A percentile compares a stretch with the other conserved stretches of the same genome.
Evolutionary conservation across 208 protist species (phyloP).

Genomic region (Trypanosoma theileri): DNA sequence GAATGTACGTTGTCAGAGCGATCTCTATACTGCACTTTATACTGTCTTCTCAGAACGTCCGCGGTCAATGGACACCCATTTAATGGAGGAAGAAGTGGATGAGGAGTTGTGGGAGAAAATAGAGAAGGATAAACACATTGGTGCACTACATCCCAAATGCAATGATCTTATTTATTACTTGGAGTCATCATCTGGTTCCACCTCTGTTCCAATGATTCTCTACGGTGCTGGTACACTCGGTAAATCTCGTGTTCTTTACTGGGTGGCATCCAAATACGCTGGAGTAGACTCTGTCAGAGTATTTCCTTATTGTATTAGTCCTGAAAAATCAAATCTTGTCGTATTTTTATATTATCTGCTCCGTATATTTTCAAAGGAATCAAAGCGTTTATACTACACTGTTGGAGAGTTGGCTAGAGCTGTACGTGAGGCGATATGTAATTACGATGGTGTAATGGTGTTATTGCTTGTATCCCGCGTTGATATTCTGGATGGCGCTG

Average conservation of each 20-base stretch:
- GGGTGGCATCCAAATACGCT: constrained; percentile 37
- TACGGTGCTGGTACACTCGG: constrained; percentile 59
- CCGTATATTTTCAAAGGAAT: constrained; percentile 31
- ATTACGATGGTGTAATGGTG: constrained; percentile 55
- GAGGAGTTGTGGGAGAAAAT: constrained; percentile 15
- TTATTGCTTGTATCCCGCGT: constrained; percentile 57
- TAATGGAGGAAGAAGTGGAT: neutral
- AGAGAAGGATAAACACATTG: constrained; percentile 23
- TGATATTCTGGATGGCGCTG: constrained; percentile 59
- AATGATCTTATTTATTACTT: constrained; percentile 41
- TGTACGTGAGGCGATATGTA: constrained; percentile 46
- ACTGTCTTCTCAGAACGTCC: constrained; percentile 45
- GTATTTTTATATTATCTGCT: constrained; percentile 66
- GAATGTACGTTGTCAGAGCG: constrained; percentile 68
- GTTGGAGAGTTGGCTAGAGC: constrained; percentile 38
- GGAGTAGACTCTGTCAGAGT: constrained; percentile 25
- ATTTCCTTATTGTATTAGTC: constrained; percentile 39
- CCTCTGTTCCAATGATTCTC: constrained; percentile 65
- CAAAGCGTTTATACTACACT: constrained; percentile 36
- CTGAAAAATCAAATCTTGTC: constrained; percentile 47
- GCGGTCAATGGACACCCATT: constrained; percentile 12
- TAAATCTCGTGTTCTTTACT: constrained; percentile 58
- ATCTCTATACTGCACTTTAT: constrained; percentile 54
- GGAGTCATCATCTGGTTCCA: constrained; percentile 30
- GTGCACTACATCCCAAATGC: constrained; percentile 43